Conservation (phyloP, 208 protist species). For the Trypanosoma boissoni region DNA sequence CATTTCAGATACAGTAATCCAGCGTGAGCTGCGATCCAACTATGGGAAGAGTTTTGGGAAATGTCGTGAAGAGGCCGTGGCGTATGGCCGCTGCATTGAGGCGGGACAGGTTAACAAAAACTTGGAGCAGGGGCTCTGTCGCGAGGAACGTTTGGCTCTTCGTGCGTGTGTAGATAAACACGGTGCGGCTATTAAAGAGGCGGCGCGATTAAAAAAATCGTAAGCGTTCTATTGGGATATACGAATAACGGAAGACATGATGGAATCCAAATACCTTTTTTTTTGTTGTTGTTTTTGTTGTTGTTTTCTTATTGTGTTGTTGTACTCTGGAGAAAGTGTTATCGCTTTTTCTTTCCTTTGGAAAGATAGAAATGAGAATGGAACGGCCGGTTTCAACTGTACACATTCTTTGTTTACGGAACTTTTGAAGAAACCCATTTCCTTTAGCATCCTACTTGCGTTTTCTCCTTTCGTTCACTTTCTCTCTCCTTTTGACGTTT, state of each 20-base stretch:
- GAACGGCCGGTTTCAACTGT: too few relatives aligned
- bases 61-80: constrained; percentile 46
- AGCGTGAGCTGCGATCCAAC: constrained; percentile 48
- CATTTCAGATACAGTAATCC: constrained; percentile 68
- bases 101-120: constrained; percentile 70
- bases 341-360: too few relatives aligned
- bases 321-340: too few relatives aligned
- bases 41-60: constrained; percentile 55
- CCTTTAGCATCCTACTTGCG: background rate
- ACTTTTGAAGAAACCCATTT: too few relatives aligned
- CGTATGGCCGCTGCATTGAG: constrained; percentile 76
- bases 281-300: too few relatives aligned
- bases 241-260: constrained; percentile 68
- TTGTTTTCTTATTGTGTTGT: too few relatives aligned
- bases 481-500: background rate
- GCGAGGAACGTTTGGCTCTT: constrained; percentile 48
- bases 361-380: too few relatives aligned
- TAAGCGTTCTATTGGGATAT: constrained; percentile 2
- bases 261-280: too few relatives aligned
- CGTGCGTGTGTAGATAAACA: constrained; percentile 59
- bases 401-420: too few relatives aligned
- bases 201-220: background rate
- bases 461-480: background rate
- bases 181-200: constrained; percentile 24
- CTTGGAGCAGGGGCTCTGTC: constrained; percentile 51